These are phyloP conservation scores for Volvariella volvacea DNA, from an alignment of 1,284 basidiomycete genomes.

Conservation along the genomic window DNA sequence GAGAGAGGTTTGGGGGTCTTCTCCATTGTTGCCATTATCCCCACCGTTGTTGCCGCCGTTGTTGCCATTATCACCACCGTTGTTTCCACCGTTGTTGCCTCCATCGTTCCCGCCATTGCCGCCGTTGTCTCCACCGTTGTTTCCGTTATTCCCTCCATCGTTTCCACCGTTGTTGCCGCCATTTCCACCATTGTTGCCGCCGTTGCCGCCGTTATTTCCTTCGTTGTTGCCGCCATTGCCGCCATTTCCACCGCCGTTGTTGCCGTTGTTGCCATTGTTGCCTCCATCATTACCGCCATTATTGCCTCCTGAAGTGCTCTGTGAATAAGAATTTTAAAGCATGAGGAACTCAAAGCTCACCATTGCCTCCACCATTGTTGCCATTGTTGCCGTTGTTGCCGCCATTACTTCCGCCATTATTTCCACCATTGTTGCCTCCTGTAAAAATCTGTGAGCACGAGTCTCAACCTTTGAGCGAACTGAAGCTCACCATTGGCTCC, in stretches of 20 bases:
- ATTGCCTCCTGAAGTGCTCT: no score
- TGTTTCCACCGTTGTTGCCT: constrained; percentile 7
- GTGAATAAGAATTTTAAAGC: no score
- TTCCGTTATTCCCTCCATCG: constrained; percentile 3
- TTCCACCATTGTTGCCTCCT: no score
- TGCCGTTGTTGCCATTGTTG: constrained; percentile 6
- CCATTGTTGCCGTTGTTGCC: background rate
- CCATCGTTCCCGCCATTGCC: constrained; percentile 1
- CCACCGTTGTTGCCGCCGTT: constrained; percentile 6
- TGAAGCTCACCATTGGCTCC: no score
- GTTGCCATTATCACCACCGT: constrained; percentile 5
- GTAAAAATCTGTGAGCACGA: no score
- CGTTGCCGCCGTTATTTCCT: constrained; percentile 5
- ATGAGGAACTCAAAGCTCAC: no score
- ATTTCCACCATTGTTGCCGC: background rate
- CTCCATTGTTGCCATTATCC: constrained; percentile 9
- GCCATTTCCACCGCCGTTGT: constrained; percentile 2
- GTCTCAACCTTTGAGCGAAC: no score
- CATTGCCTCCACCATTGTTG: no score
- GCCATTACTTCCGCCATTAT: constrained; percentile 1
- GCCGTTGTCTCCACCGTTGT: background rate
- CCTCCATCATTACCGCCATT: no score
- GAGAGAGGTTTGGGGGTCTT: constrained; percentile 23
- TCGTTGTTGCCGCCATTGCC: constrained; percentile 7
- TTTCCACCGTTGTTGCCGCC: background rate